These are phyloP conservation scores for Penstemon eatonii DNA, from an alignment of 257 asterid genomes.

Conservation along the genomic window DNA sequence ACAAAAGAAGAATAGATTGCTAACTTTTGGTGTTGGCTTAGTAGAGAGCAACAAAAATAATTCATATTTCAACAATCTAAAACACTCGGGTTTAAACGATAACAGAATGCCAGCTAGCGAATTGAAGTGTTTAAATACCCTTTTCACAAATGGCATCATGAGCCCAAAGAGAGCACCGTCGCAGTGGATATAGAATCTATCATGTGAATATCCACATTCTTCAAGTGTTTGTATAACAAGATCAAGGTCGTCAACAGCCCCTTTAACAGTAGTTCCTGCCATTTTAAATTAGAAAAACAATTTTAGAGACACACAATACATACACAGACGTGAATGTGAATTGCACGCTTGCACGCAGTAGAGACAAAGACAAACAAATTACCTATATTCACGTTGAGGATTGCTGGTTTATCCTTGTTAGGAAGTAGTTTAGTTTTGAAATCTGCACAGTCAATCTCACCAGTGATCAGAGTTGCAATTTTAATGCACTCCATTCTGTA, in stretches of 20 bases:
- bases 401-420: conserved; percentile 73
- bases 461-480: conserved; percentile 22
- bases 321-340: not conserved
- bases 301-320: conserved; percentile 1
- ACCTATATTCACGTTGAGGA: conserved; percentile 92
- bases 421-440: conserved; percentile 12
- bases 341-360: conserved; percentile 16
- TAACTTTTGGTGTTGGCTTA: not conserved
- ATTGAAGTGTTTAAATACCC: conserved; percentile 39
- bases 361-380: conserved; percentile 19
- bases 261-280: conserved; percentile 96
- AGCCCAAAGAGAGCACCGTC: conserved; percentile 94
- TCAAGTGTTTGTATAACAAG: conserved; percentile 83
- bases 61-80: not conserved
- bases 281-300: conserved; percentile 22
- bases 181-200: conserved; percentile 87
- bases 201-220: conserved; percentile 72
- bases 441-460: conserved; percentile 32
- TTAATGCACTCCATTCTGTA: conserved; percentile 82
- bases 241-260: conserved; percentile 96
- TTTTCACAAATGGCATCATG: conserved; percentile 94
- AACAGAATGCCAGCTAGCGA: conserved; percentile 1
- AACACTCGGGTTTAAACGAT: not conserved
- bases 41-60: not conserved
- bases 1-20: not conserved